phyloP scores from a whole-genome alignment of 2,329 filamentous ascomycete genomes.

The Penicillium sp. region DNA sequence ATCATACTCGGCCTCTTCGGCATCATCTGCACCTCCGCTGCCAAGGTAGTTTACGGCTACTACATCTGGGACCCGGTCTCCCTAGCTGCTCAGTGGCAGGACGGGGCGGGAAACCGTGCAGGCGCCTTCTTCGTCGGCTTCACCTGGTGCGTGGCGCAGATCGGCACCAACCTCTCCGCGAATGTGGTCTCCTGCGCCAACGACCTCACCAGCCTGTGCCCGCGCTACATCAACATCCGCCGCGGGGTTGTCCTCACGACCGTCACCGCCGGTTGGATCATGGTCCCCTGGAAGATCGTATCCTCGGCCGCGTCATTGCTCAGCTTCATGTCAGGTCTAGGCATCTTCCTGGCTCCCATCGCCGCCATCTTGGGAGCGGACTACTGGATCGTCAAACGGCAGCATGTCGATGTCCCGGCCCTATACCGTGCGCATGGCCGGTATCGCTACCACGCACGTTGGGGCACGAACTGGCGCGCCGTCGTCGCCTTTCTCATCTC shows the following conservation, averaged over 20 bases:
- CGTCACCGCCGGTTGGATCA: constrained; percentile 8
- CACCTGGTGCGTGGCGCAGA: constrained; percentile 70
- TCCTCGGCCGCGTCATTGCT: constrained; percentile 41
- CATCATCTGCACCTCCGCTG: neutral
- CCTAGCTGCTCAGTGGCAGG: constrained; percentile 3
- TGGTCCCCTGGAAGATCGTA: constrained; percentile 47
- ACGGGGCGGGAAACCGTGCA: constrained; percentile 44
- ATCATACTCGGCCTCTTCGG: constrained; percentile 4
- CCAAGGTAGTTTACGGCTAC: neutral
- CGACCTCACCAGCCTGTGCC: constrained; percentile 73
- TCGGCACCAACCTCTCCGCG: constrained; percentile 80
- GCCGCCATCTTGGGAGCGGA: constrained; percentile 41
- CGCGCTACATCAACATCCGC: constrained; percentile 75
- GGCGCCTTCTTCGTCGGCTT: constrained; percentile 68
- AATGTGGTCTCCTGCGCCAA: constrained; percentile 78
- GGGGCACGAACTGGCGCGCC: constrained; percentile 35
- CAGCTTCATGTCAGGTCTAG: constrained; percentile 45
- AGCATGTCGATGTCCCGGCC: constrained; percentile 42
- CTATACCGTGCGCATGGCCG: constrained; percentile 28
- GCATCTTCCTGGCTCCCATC: constrained; percentile 44
- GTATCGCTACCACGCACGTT: constrained; percentile 4
- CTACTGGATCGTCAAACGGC: constrained; percentile 37
- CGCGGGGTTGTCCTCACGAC: constrained; percentile 51
- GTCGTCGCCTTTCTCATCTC: constrained; percentile 35
- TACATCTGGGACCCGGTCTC: constrained; percentile 1